phyloP scores from a whole-genome alignment of 2,329 filamentous ascomycete genomes.

The Akanthomyces dipterigenus region DNA sequence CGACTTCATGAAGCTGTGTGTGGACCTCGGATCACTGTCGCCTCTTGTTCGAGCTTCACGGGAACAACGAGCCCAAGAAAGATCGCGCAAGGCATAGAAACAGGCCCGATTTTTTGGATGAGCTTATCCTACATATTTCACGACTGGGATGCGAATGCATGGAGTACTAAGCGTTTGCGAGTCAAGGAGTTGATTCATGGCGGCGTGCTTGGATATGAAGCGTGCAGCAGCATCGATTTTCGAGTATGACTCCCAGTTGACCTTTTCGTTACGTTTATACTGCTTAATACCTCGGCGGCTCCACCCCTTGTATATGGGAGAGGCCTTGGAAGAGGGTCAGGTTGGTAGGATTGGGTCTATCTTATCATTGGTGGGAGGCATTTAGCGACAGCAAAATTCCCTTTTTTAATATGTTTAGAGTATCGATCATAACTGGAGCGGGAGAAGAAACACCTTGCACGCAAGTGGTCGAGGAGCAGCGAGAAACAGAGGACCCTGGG shows the following conservation, averaged over 20 bases:
- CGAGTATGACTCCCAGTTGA: not conserved
- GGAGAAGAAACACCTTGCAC: not conserved
- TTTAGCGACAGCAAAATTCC: slow-evolving; percentile 2
- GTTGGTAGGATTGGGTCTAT: not conserved
- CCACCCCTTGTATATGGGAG: not conserved
- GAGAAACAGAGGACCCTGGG: not conserved
- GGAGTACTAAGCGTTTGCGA: not conserved
- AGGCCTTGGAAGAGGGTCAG: not conserved
- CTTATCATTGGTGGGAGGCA: slow-evolving; percentile 4
- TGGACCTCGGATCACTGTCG: slow-evolving; percentile 69
- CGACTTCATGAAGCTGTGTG: slow-evolving; percentile 71
- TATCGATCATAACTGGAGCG: not conserved
- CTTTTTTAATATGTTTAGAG: not conserved
- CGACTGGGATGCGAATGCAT: slow-evolving; percentile 3
- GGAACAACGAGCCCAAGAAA: slow-evolving; percentile 79
- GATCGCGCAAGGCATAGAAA: slow-evolving; percentile 56
- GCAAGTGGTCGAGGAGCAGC: not conserved
- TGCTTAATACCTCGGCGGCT: not conserved
- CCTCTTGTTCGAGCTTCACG: slow-evolving; percentile 82
- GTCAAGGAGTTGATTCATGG: not conserved
- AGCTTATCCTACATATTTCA: not conserved
- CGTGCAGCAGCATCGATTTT: not conserved
- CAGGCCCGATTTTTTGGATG: not conserved
- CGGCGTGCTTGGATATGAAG: not conserved
- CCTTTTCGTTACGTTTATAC: slow-evolving; percentile 3